These are phyloP conservation scores for Martensiomyces pterosporus DNA, from an alignment of 192 early-diverging fungal genomes.

Conservation along the genomic window DNA sequence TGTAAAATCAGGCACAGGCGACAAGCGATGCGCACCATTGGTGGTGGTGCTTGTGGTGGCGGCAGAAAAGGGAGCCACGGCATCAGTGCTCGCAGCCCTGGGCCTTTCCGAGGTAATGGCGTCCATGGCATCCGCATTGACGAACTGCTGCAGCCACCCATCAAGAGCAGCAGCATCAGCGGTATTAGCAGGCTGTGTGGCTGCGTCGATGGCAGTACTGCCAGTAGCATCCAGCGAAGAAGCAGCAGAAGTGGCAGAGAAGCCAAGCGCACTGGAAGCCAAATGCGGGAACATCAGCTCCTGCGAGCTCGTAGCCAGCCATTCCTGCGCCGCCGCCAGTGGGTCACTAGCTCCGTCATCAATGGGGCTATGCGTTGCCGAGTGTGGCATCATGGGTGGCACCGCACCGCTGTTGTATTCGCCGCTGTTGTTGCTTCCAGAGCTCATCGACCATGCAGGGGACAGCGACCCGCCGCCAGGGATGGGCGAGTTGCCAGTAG, in stretches of 20 bases:
- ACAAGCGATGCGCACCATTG: no score
- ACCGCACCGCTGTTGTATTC: slow-evolving; percentile 1
- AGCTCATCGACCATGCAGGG: slow-evolving; percentile 37
- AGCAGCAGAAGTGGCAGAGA: neutral
- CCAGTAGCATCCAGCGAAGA: neutral
- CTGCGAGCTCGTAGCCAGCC: slow-evolving; percentile 5
- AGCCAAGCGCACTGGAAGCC: neutral
- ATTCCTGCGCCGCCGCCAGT: slow-evolving; percentile 6
- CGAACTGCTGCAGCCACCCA: slow-evolving; percentile 50
- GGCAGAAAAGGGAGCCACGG: neutral
- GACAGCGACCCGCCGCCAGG: slow-evolving; percentile 13
- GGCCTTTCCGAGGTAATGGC: slow-evolving; percentile 1
- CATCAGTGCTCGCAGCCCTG: neutral
- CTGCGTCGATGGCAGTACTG: neutral
- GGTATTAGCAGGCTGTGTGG: slow-evolving; percentile 8
- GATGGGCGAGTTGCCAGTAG: neutral
- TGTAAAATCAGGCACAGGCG: no score
- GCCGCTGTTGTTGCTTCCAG: slow-evolving; percentile 20
- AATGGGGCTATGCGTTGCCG: no score
- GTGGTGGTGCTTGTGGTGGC: neutral
- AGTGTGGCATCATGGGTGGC: no score
- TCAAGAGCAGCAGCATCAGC: slow-evolving; percentile 22
- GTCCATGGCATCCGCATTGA: slow-evolving; percentile 29
- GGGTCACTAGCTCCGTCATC: neutral
- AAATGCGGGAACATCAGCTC: slow-evolving; percentile 18